Conservation (phyloP, 192 early-diverging fungal genomes). For the Backusella psychrophila region DNA sequence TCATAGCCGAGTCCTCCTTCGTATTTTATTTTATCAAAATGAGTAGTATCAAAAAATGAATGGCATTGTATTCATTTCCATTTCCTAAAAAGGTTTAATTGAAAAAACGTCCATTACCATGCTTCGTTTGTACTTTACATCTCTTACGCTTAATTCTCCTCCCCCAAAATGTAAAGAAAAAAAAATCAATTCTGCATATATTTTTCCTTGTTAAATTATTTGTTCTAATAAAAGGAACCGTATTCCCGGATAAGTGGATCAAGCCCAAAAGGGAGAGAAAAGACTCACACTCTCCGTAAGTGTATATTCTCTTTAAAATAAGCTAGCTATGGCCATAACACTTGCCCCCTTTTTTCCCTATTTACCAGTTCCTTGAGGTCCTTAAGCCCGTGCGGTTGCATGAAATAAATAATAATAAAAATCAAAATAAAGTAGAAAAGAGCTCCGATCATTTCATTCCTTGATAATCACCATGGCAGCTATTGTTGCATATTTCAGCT, state of each 20-base stretch:
- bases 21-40: neutral
- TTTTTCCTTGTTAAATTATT: neutral
- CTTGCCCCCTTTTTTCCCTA: neutral
- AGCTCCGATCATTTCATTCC: slow-evolving; percentile 17
- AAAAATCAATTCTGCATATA: neutral
- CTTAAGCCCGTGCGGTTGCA: slow-evolving; percentile 13
- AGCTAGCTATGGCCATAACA: neutral
- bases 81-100: slow-evolving; percentile 15
- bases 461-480: slow-evolving; percentile 14
- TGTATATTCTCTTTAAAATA: neutral
- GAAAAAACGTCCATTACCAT: neutral
- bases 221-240: neutral
- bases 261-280: neutral
- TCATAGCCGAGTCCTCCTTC: neutral
- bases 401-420: slow-evolving; percentile 1
- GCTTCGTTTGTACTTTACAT: neutral
- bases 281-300: neutral
- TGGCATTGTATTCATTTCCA: neutral
- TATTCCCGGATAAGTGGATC: neutral
- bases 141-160: neutral
- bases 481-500: slow-evolving; percentile 12
- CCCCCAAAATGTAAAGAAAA: neutral
- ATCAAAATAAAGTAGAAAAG: slow-evolving; percentile 4
- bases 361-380: neutral
- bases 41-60: neutral